Percentiles rank a stretch among this genome's conserved stretches.
Conservation (phyloP, 768 basidiomycete genomes). For the Hortiboletus campestris region DNA sequence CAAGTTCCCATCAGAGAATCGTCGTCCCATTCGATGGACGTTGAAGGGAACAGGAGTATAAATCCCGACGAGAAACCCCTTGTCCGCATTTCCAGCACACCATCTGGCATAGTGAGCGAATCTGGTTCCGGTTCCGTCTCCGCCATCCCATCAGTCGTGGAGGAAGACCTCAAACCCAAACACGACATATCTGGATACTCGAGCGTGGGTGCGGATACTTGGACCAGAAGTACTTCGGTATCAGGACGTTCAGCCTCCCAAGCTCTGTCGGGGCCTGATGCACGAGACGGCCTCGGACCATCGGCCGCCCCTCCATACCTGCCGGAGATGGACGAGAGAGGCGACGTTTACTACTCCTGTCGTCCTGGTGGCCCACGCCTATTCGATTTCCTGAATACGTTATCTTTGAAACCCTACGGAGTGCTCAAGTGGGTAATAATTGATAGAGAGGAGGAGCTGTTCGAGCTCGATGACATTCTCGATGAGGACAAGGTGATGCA, state of each 20-base stretch:
- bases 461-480: constrained; percentile 63
- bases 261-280: constrained; percentile 27
- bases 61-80: constrained; percentile 4
- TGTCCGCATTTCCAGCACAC: constrained; percentile 11
- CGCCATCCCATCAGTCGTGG: constrained; percentile 2
- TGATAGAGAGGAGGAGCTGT: constrained; percentile 75
- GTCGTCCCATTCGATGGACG: neutral
- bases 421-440: constrained; percentile 66
- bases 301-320: constrained; percentile 51
- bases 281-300: constrained; percentile 48
- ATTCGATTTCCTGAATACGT: constrained; percentile 59
- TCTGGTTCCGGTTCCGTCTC: constrained; percentile 1
- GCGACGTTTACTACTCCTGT: constrained; percentile 55
- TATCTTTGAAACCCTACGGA: constrained; percentile 62
- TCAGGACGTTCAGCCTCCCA: constrained; percentile 15
- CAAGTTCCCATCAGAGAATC: neutral
- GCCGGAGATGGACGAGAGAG: constrained; percentile 44
- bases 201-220: neutral
- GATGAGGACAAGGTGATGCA: constrained; percentile 81
- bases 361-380: constrained; percentile 64
- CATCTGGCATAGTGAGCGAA: constrained; percentile 10
- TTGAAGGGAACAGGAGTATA: neutral
- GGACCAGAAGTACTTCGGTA: constrained; percentile 1
- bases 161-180: constrained; percentile 28
- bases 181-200: constrained; percentile 1